Conservation (phyloP, 768 basidiomycete species). For the Boletus fagicola region DNA sequence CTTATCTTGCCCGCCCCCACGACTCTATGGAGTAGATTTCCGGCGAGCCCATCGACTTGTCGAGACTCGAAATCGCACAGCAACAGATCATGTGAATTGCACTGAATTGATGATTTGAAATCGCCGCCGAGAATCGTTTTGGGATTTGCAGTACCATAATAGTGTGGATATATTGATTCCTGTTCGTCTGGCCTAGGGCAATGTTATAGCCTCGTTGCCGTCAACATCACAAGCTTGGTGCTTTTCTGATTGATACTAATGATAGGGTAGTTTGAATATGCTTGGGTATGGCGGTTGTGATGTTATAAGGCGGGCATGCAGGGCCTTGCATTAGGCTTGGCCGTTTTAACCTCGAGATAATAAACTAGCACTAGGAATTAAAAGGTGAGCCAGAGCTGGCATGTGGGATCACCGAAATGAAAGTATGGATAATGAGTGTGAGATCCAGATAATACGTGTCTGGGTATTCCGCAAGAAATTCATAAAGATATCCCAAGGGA, state of each 20-base stretch:
- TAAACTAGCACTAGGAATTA: conserved; percentile 2
- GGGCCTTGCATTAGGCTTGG: too few relatives aligned
- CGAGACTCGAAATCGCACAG: neutral
- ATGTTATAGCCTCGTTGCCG: neutral
- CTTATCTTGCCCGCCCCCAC: too few relatives aligned
- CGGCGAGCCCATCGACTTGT: neutral
- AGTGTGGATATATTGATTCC: neutral
- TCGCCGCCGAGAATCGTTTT: neutral
- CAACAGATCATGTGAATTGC: neutral
- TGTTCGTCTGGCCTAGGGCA: neutral
- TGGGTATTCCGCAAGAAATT: neutral
- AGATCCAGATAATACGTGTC: conserved; percentile 2
- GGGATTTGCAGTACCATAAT: neutral
- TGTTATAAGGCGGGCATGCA: too few relatives aligned
- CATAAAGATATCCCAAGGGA: conserved; percentile 6
- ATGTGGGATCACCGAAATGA: conserved; percentile 8
- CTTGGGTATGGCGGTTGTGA: too few relatives aligned
- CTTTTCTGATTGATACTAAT: neutral
- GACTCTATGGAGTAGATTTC: too few relatives aligned
- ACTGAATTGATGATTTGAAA: neutral
- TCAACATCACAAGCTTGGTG: neutral
- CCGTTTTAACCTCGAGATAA: neutral
- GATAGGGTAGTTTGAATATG: neutral
- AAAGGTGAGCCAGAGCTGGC: neutral
- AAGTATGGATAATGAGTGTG: conserved; percentile 17